phyloP scores from a whole-genome alignment of 306 rosid species.

The Malus sieversii region DNA sequence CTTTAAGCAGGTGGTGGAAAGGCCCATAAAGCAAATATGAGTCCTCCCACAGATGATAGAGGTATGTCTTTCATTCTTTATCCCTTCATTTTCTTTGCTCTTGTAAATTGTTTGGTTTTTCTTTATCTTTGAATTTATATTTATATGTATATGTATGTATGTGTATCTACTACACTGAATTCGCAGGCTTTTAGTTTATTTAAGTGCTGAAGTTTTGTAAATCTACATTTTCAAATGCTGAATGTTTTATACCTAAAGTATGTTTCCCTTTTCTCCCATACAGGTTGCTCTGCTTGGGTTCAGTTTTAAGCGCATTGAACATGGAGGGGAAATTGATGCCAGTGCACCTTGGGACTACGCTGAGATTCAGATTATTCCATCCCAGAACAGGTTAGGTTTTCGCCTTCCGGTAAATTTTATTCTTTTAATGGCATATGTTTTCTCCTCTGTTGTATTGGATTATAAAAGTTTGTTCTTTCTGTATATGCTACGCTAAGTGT shows the following conservation, averaged over 20 bases:
- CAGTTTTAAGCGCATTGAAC: slow-evolving; percentile 18
- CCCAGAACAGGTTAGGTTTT: slow-evolving; percentile 53
- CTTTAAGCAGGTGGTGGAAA: too few relatives aligned
- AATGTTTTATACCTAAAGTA: not conserved
- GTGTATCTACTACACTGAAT: too few relatives aligned
- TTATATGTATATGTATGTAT: too few relatives aligned
- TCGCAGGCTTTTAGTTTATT: too few relatives aligned
- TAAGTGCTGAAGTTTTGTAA: too few relatives aligned
- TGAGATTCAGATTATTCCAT: slow-evolving; percentile 56
- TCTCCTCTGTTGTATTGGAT: not conserved
- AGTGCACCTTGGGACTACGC: slow-evolving; percentile 51
- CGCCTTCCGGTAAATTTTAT: not conserved
- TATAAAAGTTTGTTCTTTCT: not conserved
- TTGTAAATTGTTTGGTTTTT: too few relatives aligned
- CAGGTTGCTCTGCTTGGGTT: slow-evolving; percentile 27
- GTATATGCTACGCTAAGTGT: not conserved
- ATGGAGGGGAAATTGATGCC: slow-evolving; percentile 53
- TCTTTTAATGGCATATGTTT: not conserved
- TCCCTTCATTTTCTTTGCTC: too few relatives aligned
- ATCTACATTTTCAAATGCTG: too few relatives aligned
- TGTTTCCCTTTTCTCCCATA: not conserved
- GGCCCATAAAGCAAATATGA: too few relatives aligned
- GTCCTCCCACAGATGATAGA: too few relatives aligned
- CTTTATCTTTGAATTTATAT: too few relatives aligned
- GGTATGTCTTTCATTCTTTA: too few relatives aligned